phyloP scores from a whole-genome alignment of 352 stramenopile genomes.

The Halophytophthora polymorphica region DNA sequence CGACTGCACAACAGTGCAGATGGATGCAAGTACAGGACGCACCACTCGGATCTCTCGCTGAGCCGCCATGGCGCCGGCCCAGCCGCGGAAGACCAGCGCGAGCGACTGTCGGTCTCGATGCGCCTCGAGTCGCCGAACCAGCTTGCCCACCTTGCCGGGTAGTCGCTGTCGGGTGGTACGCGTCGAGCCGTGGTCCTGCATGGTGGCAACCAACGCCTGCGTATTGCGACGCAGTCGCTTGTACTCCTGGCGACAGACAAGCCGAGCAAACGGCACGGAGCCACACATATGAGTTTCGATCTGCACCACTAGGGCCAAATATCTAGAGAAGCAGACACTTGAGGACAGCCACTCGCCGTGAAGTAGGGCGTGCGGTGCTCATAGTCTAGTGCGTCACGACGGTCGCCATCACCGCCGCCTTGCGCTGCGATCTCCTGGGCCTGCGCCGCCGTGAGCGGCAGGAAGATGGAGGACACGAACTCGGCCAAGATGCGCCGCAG shows the following conservation, averaged over 20 bases:
- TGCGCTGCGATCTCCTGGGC: conserved; percentile 8
- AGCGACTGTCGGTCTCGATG: conserved; percentile 18
- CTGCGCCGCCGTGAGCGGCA: conserved; percentile 25
- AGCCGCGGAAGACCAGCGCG: conserved; percentile 46
- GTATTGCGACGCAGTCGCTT: conserved; percentile 50
- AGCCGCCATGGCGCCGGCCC: conserved; percentile 30
- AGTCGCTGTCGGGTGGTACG: conserved; percentile 40
- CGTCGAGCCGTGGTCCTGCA: conserved; percentile 49
- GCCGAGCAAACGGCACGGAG: neutral
- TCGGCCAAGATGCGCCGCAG: conserved; percentile 50
- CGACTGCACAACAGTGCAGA: conserved; percentile 1
- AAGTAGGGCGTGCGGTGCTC: conserved; percentile 57
- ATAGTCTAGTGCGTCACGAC: conserved; percentile 31
- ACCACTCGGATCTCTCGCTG: conserved; percentile 48
- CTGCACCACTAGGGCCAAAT: neutral
- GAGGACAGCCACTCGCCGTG: conserved; percentile 39
- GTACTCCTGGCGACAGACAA: conserved; percentile 39
- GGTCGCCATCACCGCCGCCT: no score
- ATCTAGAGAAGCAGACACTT: neutral
- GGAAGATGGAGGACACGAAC: conserved; percentile 53
- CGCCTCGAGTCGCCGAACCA: conserved; percentile 21
- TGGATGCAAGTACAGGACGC: conserved; percentile 1
- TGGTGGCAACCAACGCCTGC: conserved; percentile 42
- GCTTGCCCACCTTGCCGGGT: conserved; percentile 37
- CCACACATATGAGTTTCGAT: neutral